Percentiles rank a stretch among this genome's conserved stretches.
Evolutionary conservation across 768 basidiomycete species (phyloP).

Genomic region (Terana coerulea): DNA sequence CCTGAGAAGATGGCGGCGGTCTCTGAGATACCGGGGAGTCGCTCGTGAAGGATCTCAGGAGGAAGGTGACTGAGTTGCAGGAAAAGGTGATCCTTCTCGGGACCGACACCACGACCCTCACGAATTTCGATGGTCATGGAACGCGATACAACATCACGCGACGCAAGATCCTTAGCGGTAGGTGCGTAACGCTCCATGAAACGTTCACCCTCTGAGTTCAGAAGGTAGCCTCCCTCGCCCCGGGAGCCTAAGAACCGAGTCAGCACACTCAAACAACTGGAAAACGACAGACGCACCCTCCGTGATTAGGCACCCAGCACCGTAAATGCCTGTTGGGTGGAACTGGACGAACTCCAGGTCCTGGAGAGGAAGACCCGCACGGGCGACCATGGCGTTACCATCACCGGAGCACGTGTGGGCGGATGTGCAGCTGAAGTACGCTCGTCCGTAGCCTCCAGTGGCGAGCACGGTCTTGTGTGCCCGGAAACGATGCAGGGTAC

Average conservation of each 20-base stretch:
- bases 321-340: slow-evolving; percentile 99
- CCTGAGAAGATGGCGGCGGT: slow-evolving; percentile 98
- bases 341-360: slow-evolving; percentile 99
- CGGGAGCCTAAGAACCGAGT: slow-evolving; percentile 68
- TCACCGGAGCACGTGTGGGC: slow-evolving; percentile 99
- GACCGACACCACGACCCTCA: slow-evolving; percentile 97
- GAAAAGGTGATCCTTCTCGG: slow-evolving; percentile 96
- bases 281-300: slow-evolving; percentile 57
- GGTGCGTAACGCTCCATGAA: slow-evolving; percentile 99
- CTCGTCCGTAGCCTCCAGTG: slow-evolving; percentile 96
- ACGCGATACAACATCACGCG: slow-evolving; percentile 98
- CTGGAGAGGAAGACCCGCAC: slow-evolving; percentile 94
- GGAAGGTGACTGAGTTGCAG: slow-evolving; percentile 97
- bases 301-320: slow-evolving; percentile 97
- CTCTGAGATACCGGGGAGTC: slow-evolving; percentile 98
- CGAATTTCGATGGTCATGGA: slow-evolving; percentile 99
- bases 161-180: slow-evolving; percentile 98
- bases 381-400: slow-evolving; percentile 96
- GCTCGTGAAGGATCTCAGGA: slow-evolving; percentile 91
- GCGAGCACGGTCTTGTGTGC: slow-evolving; percentile 98
- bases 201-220: slow-evolving; percentile 98
- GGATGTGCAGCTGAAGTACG: slow-evolving; percentile 98
- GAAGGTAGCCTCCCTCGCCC: slow-evolving; percentile 97
- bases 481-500: slow-evolving; percentile 97
- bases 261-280: background rate